These are phyloP conservation scores for Hypoxylon cercidicola DNA, from an alignment of 495 filamentous ascomycete species.

Conservation along the genomic window DNA sequence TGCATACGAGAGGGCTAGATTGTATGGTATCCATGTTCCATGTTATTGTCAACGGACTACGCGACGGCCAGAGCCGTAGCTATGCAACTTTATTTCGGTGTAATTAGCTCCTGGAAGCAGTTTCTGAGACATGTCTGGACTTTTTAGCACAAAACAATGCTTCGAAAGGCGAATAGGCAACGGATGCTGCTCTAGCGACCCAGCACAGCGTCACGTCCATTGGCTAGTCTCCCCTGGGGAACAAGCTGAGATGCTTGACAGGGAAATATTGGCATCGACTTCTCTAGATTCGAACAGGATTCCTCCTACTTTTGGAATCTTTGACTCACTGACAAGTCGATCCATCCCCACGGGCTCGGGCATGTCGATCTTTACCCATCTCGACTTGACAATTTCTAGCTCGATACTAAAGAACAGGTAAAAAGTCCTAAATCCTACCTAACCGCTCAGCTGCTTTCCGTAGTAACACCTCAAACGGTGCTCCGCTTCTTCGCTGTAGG, in stretches of 20 bases:
- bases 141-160: constrained; percentile 17
- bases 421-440: no score
- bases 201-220: constrained; percentile 6
- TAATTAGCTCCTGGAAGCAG: background rate
- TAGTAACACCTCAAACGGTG: constrained; percentile 13
- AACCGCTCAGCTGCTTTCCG: constrained; percentile 6
- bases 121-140: constrained; percentile 25
- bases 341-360: constrained; percentile 14
- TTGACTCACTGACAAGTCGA: constrained; percentile 11
- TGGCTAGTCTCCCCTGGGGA: constrained; percentile 7
- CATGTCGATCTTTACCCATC: constrained; percentile 30
- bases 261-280: constrained; percentile 19
- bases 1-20: background rate
- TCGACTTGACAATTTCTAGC: constrained; percentile 21
- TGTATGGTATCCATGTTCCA: no score
- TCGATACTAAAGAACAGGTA: constrained; percentile 22
- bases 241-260: constrained; percentile 18
- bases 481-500: constrained; percentile 11
- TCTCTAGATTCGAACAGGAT: constrained; percentile 31
- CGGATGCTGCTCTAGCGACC: background rate
- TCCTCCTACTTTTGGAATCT: constrained; percentile 24
- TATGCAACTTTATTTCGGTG: background rate
- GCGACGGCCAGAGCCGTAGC: background rate
- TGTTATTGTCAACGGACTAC: background rate
- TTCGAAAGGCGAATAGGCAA: constrained; percentile 3